These are phyloP conservation scores for Phytopythium sindhum DNA, from an alignment of 352 stramenopile genomes.

Conservation along the genomic window DNA sequence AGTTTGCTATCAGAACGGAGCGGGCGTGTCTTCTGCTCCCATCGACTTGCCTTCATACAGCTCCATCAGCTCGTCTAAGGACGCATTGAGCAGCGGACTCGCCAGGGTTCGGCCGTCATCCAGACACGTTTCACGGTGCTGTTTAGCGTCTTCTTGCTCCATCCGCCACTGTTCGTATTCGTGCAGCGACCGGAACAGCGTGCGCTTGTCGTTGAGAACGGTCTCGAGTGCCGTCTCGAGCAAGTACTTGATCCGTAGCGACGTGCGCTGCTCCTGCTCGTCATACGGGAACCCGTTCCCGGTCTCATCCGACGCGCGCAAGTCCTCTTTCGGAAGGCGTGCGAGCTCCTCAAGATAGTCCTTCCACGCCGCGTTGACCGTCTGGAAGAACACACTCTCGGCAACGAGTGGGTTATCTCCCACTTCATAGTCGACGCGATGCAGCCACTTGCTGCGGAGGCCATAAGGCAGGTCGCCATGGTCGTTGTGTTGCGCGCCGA, in stretches of 20 bases:
- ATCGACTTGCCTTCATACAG: constrained; percentile 53
- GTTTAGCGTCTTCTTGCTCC: constrained; percentile 55
- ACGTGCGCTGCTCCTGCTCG: constrained; percentile 48
- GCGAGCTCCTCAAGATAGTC: constrained; percentile 51
- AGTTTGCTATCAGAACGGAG: constrained; percentile 16
- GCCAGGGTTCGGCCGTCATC: constrained; percentile 31
- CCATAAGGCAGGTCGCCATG: constrained; percentile 21
- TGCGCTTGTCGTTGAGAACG: constrained; percentile 43
- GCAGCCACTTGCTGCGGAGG: constrained; percentile 46
- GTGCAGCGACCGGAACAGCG: constrained; percentile 43
- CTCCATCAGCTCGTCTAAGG: constrained; percentile 48
- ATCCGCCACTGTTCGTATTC: constrained; percentile 69
- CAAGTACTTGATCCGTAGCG: constrained; percentile 55
- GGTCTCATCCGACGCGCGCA: constrained; percentile 20
- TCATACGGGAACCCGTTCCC: constrained; percentile 41
- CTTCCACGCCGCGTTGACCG: constrained; percentile 44
- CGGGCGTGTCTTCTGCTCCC: constrained; percentile 39
- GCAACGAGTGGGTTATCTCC: constrained; percentile 21
- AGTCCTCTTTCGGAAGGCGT: constrained; percentile 43
- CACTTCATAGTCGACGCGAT: constrained; percentile 64
- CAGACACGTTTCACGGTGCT: constrained; percentile 28
- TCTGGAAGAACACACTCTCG: constrained; percentile 59
- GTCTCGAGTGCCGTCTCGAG: constrained; percentile 55
- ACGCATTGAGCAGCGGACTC: constrained; percentile 36
- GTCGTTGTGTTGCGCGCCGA: constrained; percentile 62